Conservation (phyloP, 345 rosid species). For the Acer yangbiense region DNA sequence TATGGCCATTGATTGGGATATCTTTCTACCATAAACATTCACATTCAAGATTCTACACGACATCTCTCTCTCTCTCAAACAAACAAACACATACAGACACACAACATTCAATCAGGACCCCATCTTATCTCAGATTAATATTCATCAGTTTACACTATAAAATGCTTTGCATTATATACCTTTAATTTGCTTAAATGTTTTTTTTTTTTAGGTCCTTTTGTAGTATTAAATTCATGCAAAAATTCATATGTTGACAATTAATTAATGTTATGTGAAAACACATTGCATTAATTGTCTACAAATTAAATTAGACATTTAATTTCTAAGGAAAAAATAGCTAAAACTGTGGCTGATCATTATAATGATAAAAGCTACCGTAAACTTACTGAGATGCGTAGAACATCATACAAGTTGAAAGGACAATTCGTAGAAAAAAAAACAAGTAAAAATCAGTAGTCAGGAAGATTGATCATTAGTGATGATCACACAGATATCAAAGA, state of each 20-base stretch:
- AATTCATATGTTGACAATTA: too few species aligned
- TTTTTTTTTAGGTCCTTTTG: background rate
- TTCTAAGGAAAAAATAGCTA: too few species aligned
- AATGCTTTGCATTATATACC: background rate
- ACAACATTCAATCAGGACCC: background rate
- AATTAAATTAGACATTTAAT: too few species aligned
- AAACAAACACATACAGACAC: background rate
- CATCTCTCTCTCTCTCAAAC: slow-evolving; percentile 1
- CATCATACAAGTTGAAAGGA: background rate
- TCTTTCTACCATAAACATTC: slow-evolving; percentile 48
- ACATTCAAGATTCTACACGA: slow-evolving; percentile 31
- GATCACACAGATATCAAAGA: background rate
- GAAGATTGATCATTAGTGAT: background rate
- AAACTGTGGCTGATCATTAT: background rate
- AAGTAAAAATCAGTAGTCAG: background rate
- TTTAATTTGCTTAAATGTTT: too few species aligned
- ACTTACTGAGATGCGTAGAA: background rate
- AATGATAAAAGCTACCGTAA: background rate
- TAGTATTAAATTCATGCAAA: background rate
- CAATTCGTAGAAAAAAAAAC: background rate
- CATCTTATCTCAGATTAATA: background rate
- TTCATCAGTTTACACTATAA: background rate
- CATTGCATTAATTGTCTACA: background rate
- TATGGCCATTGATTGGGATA: slow-evolving; percentile 37
- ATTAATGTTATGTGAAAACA: too few species aligned